Conservation (phyloP, 768 basidiomycete species). For the Leccinum boreale region DNA sequence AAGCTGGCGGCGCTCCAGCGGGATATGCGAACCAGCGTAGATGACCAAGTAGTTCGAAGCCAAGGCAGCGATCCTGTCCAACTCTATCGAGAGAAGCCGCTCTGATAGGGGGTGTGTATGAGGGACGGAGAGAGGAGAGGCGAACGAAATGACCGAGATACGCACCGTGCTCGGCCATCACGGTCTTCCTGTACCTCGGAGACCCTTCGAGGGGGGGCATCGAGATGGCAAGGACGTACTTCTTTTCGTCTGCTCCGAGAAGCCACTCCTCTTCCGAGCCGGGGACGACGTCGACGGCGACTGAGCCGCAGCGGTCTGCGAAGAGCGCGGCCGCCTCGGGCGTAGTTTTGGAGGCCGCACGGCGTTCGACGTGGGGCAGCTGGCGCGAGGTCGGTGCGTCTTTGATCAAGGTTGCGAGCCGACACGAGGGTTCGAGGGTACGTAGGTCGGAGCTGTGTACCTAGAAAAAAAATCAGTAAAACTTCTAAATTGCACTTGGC, state of each 20-base stretch:
- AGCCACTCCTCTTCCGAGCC: slow-evolving; percentile 36
- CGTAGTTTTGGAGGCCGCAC: slow-evolving; percentile 6
- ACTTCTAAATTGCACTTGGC: not conserved
- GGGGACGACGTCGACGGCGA: slow-evolving; percentile 40
- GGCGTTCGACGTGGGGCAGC: slow-evolving; percentile 53
- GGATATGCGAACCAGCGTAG: slow-evolving; percentile 52
- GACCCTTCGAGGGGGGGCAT: slow-evolving; percentile 48
- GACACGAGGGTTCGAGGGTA: slow-evolving; percentile 48
- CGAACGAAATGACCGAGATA: not conserved
- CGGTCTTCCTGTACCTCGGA: slow-evolving; percentile 42
- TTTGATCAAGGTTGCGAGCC: slow-evolving; percentile 45
- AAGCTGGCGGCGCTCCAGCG: slow-evolving; percentile 41
- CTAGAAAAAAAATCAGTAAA: too few species aligned
- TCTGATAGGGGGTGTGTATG: slow-evolving; percentile 31
- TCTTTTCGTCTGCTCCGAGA: slow-evolving; percentile 35
- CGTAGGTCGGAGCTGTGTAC: slow-evolving; percentile 72
- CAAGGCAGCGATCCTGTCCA: slow-evolving; percentile 44
- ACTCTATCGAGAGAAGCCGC: slow-evolving; percentile 43
- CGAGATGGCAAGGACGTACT: slow-evolving; percentile 55
- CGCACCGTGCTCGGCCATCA: slow-evolving; percentile 57
- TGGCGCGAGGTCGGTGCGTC: slow-evolving; percentile 55
- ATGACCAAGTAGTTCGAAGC: slow-evolving; percentile 66
- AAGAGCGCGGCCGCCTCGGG: slow-evolving; percentile 42
- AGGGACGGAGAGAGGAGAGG: not conserved
- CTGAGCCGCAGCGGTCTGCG: slow-evolving; percentile 52